These are phyloP conservation scores for Rachicladosporium sp. DNA, from an alignment of 2,329 filamentous ascomycete genomes.

Conservation along the genomic window DNA sequence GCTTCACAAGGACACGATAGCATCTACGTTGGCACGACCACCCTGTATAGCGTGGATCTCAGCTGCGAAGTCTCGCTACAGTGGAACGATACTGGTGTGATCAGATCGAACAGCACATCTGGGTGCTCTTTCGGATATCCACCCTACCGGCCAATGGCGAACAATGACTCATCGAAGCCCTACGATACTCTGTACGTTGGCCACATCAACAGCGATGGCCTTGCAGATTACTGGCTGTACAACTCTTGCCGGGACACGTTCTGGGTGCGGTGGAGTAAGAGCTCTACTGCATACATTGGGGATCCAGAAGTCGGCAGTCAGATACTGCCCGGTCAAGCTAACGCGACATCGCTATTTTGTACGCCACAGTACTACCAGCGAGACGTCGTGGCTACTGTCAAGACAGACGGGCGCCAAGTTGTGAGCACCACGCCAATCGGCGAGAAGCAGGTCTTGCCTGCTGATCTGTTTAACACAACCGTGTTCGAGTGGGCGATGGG, in stretches of 20 bases:
- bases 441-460: conserved; percentile 14
- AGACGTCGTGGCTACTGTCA: conserved; percentile 30
- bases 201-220: conserved; percentile 25
- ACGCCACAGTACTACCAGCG: conserved; percentile 36
- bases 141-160: conserved; percentile 26
- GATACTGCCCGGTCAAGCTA: no score
- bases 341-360: conserved; percentile 31
- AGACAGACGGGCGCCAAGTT: conserved; percentile 13
- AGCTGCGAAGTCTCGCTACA: conserved; percentile 17
- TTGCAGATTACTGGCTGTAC: conserved; percentile 19
- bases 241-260: conserved; percentile 3
- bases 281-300: neutral
- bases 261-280: conserved; percentile 2
- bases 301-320: neutral
- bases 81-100: neutral
- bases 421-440: conserved; percentile 9
- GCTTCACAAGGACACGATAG: conserved; percentile 1
- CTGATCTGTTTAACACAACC: conserved; percentile 19
- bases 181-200: conserved; percentile 31
- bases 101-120: no score
- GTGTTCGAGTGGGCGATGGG: conserved; percentile 16
- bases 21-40: conserved; percentile 19
- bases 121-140: neutral
- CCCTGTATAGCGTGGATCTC: conserved; percentile 23
- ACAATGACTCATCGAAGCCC: conserved; percentile 14